These are phyloP conservation scores for Cucurbita argyrosperma DNA, from an alignment of 306 rosid species.

Conservation along the genomic window DNA sequence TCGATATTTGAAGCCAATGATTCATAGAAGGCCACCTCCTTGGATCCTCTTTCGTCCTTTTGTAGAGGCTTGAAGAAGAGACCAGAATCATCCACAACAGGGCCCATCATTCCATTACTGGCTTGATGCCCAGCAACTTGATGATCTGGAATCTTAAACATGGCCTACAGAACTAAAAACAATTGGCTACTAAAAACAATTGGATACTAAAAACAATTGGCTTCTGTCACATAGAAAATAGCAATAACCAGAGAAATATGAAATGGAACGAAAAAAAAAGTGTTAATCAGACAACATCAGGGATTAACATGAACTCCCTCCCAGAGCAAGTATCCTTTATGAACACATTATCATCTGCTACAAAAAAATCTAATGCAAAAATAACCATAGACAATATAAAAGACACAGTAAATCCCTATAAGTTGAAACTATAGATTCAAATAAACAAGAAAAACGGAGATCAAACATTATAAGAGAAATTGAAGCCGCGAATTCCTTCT, in stretches of 20 bases:
- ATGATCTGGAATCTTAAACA: slow-evolving; percentile 69
- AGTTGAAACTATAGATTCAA: background rate
- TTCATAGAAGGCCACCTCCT: slow-evolving; percentile 37
- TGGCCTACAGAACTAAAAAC: background rate
- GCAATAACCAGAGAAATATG: too few relatives aligned
- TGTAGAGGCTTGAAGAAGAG: slow-evolving; percentile 80
- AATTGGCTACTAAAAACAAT: too few relatives aligned
- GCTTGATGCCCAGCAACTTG: slow-evolving; percentile 86
- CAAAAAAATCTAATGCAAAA: too few relatives aligned
- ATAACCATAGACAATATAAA: too few relatives aligned
- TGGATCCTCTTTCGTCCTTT: slow-evolving; percentile 34
- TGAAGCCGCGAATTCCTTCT: background rate
- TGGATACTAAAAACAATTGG: too few relatives aligned
- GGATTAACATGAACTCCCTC: background rate
- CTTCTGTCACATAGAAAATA: too few relatives aligned
- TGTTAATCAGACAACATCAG: background rate
- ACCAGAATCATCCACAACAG: slow-evolving; percentile 61
- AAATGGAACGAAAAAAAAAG: too few relatives aligned
- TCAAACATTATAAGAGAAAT: background rate
- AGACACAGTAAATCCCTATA: too few relatives aligned
- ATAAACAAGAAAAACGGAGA: background rate
- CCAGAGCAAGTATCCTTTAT: background rate
- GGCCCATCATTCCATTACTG: slow-evolving; percentile 43
- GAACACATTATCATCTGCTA: background rate
- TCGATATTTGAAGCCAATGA: slow-evolving; percentile 17